A percentile compares a stretch with the other conserved stretches of the same genome.
Conservation (phyloP, 805 yeast genomes). For the Lipomyces spencermartinsiae region DNA sequence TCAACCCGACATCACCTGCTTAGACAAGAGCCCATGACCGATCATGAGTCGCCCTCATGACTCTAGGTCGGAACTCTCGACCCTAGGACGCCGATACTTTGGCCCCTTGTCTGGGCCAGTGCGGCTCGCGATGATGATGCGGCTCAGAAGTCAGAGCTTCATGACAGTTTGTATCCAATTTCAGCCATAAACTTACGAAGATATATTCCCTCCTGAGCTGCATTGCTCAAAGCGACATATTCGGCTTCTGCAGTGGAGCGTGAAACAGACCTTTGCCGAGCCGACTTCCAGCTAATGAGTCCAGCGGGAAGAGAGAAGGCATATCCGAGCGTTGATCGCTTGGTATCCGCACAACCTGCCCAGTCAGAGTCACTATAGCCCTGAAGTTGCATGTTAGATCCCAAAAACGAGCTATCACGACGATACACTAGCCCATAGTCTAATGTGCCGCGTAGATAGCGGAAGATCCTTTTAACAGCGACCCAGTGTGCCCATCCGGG, state of each 20-base stretch:
- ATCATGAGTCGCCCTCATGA: no score
- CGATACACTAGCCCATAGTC: neutral
- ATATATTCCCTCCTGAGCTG: neutral
- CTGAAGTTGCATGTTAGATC: neutral
- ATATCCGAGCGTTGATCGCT: neutral
- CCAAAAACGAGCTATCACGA: neutral
- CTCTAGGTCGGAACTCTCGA: no score
- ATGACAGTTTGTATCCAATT: no score
- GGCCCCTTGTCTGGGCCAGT: no score
- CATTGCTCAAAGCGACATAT: neutral
- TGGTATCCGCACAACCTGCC: neutral
- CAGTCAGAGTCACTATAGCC: neutral
- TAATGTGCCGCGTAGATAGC: neutral
- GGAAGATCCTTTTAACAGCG: neutral
- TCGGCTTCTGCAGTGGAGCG: neutral
- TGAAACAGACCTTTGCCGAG: neutral
- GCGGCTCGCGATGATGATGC: no score
- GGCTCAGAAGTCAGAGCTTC: no score
- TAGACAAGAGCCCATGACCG: no score
- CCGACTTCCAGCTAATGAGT: neutral
- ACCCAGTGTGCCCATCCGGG: neutral
- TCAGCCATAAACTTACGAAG: neutral
- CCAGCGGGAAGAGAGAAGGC: neutral
- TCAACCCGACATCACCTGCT: no score
- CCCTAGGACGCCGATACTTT: no score